Evolutionary conservation across 2,329 filamentous ascomycete species (phyloP).

Genomic region (Colletotrichum somersetense): DNA sequence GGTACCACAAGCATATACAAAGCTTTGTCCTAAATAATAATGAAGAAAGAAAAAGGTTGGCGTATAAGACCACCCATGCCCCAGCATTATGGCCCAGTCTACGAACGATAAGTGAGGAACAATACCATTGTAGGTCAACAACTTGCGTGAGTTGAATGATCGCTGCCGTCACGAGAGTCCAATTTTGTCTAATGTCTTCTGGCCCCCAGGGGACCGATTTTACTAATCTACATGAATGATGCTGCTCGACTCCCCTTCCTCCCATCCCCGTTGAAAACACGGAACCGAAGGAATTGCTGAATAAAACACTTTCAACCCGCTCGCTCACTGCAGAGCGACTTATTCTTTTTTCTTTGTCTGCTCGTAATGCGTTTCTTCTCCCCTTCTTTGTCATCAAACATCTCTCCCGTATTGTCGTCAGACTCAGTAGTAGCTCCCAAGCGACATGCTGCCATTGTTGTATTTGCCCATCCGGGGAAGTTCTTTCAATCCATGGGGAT

Average conservation of each 20-base stretch:
- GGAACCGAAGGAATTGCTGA: conserved; percentile 9
- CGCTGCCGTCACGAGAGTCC: conserved; percentile 1
- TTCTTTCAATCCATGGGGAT: neutral
- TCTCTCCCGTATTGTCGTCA: neutral
- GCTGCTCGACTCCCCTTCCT: conserved; percentile 7
- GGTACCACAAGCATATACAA: too few species aligned
- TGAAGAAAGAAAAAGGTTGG: too few species aligned
- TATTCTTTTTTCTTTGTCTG: neutral
- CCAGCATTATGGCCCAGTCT: neutral
- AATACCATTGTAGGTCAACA: neutral
- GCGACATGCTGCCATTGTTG: neutral
- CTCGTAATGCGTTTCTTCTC: neutral
- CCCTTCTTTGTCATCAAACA: conserved; percentile 8
- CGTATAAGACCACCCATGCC: neutral
- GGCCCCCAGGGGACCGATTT: conserved; percentile 1
- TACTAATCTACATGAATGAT: conserved; percentile 28
- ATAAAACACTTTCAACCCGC: conserved; percentile 14
- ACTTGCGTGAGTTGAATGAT: neutral
- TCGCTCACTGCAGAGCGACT: neutral
- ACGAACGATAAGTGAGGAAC: neutral
- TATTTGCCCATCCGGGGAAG: neutral
- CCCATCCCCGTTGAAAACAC: neutral
- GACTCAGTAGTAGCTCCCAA: conserved; percentile 9
- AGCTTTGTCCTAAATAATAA: neutral
- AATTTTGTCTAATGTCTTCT: conserved; percentile 14